Base-by-base conservation (phyloP, 2,329 filamentous ascomycete species). In the Lecanicillium sp. region DNA sequence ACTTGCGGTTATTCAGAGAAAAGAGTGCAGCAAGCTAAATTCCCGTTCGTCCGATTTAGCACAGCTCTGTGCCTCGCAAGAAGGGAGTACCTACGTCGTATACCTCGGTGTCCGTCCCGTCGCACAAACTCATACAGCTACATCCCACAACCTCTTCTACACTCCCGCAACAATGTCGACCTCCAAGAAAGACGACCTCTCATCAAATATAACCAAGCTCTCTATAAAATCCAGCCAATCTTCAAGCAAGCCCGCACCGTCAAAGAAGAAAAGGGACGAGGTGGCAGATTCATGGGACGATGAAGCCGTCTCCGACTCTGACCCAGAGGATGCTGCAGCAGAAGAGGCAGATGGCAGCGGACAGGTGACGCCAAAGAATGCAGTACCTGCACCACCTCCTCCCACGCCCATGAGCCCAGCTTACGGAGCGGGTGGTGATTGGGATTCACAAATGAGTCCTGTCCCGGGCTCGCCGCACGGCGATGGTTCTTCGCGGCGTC, bases 351-450 rank as follows among this genome's bases (percentile, higher is more conserved):
- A 55, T 4, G 47, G 49, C 3, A 47, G 50, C 17, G 48, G 43
- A 7, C 41, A 37, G 7, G 33, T 42, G 14, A 48, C 43, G 7
- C 56, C 54, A 43, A 58, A 50, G 4, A 45, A 51, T 12, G 47
- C 49, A 11, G 54, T 56, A 16, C 63, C 69, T 33, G 60, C 57
- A 8, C 73, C 79, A 15, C 82, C 82, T 19, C 81, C 81, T 2
- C 78, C 81, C 0, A 85, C 80, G 1, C 81, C 83, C 9, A 72
- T 76, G 48, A 77, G 77, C 0, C 73, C 78, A 4, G 67, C 62
- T 29, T 37, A 33, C 32, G 37, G 35, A 46, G 49, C 36, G 41
- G 45, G 33, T 40, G 57, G 15, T 52, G 33, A 36, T 18, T 45
- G 44, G 43, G 33, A 35, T 31, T 25, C 22, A 11, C 6, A 11